Evolutionary conservation across 192 early-diverging fungal genomes (phyloP).

Genomic region (Umbelopsis sp.): DNA sequence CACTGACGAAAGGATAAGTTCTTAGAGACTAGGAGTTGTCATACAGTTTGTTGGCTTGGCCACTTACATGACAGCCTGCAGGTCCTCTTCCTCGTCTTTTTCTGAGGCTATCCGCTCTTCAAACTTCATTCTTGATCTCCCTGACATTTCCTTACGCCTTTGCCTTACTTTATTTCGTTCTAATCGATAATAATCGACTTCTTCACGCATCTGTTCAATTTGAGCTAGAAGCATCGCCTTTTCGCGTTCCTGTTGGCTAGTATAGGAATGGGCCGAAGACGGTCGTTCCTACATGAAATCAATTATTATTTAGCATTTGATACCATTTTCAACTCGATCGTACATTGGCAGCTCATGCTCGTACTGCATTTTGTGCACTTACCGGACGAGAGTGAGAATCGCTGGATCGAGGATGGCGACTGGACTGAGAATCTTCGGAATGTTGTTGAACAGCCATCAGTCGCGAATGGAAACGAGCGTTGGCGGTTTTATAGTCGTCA

Average conservation of each 20-base stretch:
- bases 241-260: slow-evolving; percentile 12
- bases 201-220: slow-evolving; percentile 1
- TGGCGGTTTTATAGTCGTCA: no score
- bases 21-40: neutral
- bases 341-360: no score
- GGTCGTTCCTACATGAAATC: neutral
- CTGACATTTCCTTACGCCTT: slow-evolving; percentile 1
- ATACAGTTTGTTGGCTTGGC: neutral
- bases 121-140: slow-evolving; percentile 8
- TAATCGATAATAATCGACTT: slow-evolving; percentile 1
- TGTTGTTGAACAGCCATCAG: neutral
- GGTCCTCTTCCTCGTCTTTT: neutral
- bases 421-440: neutral
- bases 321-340: no score
- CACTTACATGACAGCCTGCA: slow-evolving; percentile 15
- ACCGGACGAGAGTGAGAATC: neutral
- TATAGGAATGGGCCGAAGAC: neutral
- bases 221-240: neutral
- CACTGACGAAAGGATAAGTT: neutral
- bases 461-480: no score
- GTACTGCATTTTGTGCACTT: no score
- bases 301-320: no score
- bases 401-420: slow-evolving; percentile 10
- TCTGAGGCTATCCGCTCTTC: slow-evolving; percentile 1
- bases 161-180: neutral